Evolutionary conservation across 2,329 filamentous ascomycete species (phyloP).

Genomic region (Pseudopithomyces chartarum): DNA sequence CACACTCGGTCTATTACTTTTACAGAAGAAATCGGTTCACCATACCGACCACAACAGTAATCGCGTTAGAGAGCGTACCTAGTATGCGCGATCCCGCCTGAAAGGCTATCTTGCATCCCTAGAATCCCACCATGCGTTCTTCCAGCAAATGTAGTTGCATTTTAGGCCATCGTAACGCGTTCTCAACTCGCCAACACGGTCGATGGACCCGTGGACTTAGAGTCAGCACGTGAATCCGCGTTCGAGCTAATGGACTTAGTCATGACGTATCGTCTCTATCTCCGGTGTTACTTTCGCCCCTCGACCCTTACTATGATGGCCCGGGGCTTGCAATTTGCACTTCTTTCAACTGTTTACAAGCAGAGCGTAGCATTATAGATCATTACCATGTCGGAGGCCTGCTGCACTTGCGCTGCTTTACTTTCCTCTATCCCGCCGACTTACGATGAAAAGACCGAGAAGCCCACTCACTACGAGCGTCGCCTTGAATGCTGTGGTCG

Average conservation of each 20-base stretch:
- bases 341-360: background rate
- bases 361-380: conserved; percentile 9
- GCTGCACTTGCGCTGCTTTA: conserved; percentile 72
- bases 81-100: no score
- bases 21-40: no score
- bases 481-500: conserved; percentile 71
- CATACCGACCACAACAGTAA: no score
- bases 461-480: conserved; percentile 64
- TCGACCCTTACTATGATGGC: background rate
- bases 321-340: background rate
- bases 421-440: conserved; percentile 61
- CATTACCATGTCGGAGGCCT: conserved; percentile 52
- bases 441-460: conserved; percentile 63
- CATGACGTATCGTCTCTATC: conserved; percentile 37
- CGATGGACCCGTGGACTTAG: no score
- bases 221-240: conserved; percentile 26
- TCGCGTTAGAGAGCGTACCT: no score
- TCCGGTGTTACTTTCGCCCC: conserved; percentile 16
- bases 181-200: background rate
- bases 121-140: no score
- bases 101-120: no score
- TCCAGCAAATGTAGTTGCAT: no score
- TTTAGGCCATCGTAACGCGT: no score
- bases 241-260: conserved; percentile 31
- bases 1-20: no score